These are phyloP conservation scores for Trichoderma polysporum DNA, from an alignment of 2,329 filamentous ascomycete genomes.

Conservation along the genomic window DNA sequence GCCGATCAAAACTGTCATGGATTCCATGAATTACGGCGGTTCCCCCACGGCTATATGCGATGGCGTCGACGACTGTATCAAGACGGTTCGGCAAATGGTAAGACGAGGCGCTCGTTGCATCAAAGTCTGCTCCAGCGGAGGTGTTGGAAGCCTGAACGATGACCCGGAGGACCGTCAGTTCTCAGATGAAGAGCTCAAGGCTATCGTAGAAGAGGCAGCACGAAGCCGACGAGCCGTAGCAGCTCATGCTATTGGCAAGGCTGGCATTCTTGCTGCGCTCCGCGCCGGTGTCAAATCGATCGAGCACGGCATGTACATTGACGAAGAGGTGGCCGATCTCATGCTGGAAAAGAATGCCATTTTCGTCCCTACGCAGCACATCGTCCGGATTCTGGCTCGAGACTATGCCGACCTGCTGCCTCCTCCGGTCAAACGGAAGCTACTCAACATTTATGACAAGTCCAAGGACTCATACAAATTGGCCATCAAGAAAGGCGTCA, in stretches of 20 bases:
- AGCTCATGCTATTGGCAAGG: slow-evolving; percentile 43
- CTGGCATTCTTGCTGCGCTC: slow-evolving; percentile 40
- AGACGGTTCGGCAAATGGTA: slow-evolving; percentile 41
- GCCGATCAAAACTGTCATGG: slow-evolving; percentile 33
- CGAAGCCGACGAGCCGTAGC: slow-evolving; percentile 40
- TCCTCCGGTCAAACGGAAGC: slow-evolving; percentile 23
- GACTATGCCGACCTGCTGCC: slow-evolving; percentile 36
- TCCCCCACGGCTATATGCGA: slow-evolving; percentile 36
- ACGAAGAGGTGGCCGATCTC: slow-evolving; percentile 41
- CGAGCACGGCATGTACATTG: slow-evolving; percentile 43
- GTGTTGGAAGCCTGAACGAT: slow-evolving; percentile 41
- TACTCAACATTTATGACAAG: slow-evolving; percentile 37
- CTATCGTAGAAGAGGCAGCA: slow-evolving; percentile 40
- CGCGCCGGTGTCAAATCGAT: slow-evolving; percentile 39
- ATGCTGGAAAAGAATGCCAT: slow-evolving; percentile 40
- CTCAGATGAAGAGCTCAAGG: slow-evolving; percentile 39
- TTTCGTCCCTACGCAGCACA: slow-evolving; percentile 41
- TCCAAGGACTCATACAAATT: slow-evolving; percentile 38
- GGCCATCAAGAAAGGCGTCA: slow-evolving; percentile 39
- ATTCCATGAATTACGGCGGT: slow-evolving; percentile 37
- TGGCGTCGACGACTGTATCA: slow-evolving; percentile 42
- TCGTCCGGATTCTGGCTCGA: slow-evolving; percentile 35
- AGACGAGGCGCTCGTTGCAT: slow-evolving; percentile 42
- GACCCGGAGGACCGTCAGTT: slow-evolving; percentile 41
- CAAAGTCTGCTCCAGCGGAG: slow-evolving; percentile 43